Base-by-base conservation (phyloP, 306 rosid genomes). In the Prunus kanzakura region DNA sequence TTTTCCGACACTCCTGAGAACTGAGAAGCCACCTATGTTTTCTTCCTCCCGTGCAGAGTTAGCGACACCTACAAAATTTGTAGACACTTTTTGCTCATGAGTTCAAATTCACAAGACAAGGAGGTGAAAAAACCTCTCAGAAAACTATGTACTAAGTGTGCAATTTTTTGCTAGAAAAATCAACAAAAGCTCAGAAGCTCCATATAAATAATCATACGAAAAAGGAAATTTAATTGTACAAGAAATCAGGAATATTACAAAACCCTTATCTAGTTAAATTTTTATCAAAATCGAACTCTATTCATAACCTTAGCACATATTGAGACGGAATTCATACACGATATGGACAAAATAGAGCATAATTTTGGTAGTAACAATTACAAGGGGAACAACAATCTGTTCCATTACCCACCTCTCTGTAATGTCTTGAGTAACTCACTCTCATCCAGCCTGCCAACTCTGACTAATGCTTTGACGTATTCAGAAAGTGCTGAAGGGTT, bases 401-500 rank as follows among this genome's bases (percentile, higher is more conserved):
- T 57, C 78, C 78, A 71, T 83, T 65, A 78, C 82, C 51, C 72
- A 92, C 97, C 98, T 92, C 87, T 87, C 71, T 80, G 89, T 86
- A 94, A 84, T 73, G 93, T 89, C 89, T 77, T 87, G 38, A 94
- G 88, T 69, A 94, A 84, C 79, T 92, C 93, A 80, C 90, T 94
- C 69, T 87, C 91, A 80, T 94, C 97, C 82, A 91, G 85, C 85
- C 97, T 82, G 74, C 87, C 93, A 81, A 90, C 93, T 82, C 79
- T 89, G 62, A 92, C 97, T 38, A 92, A 76, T 62, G 98, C 93
- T 85, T 90, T 91, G 35, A 92, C 85, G 50, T 92, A 92, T 82
- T 92, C 97, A 41, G 97, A 87, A 75, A 92, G 89, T 20, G 97
- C 99, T 1, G 90, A 64, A 63, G 91, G 60, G 76, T 88, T 95